Base-by-base conservation (phyloP, 2,329 filamentous ascomycete genomes). In the Bipolaris sorokiniana region DNA sequence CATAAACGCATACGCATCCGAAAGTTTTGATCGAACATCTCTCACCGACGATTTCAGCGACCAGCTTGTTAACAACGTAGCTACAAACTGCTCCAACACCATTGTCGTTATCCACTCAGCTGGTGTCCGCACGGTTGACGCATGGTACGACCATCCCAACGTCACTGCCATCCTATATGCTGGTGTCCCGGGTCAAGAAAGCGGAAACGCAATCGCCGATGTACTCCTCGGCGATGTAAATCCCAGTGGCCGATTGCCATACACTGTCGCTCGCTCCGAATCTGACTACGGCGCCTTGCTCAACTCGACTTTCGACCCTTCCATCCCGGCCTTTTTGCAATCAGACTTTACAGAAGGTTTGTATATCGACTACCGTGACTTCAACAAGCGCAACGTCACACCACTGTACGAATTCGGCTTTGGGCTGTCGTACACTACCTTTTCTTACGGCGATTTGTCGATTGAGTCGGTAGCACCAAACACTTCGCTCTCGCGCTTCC, bases 371-470 rank as follows among this genome's bases (percentile, higher is more conserved):
- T 91, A 92, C 77, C 85, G 89, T 42, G 81, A 86, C 67, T 90
- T 95, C 48, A 90, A 95, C 76, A 80, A 81, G 63, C 69, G 81
- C 37, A 80, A 84, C 58, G 82, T 85, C 48, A 84, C 84, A 0
- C 90, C 90, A 1, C 84, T 90, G 59, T 95, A 87, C 74, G 90
- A 92, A 69, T 96, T 95, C 64, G 91, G 91, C 2, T 90, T 84
- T 67, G 91, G 91, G 45, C 79, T 96, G 6, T 64, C 69, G 0
- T 96, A 94, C 81, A 91, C 90, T 1, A 90, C 83, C 1, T 93
- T 95, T 69, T 73, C 84, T 51, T 91, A 91, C 77, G 84, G 86
- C 13, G 80, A 89, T 70, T 77, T 94, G 18, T 69, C 80, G 23
- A 77, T 91, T 40, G 66, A 41, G 20, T 2, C 80, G 55, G 84